Evolutionary conservation across 2,329 filamentous ascomycete species (phyloP).

Genomic region (Chaetomium sp.): DNA sequence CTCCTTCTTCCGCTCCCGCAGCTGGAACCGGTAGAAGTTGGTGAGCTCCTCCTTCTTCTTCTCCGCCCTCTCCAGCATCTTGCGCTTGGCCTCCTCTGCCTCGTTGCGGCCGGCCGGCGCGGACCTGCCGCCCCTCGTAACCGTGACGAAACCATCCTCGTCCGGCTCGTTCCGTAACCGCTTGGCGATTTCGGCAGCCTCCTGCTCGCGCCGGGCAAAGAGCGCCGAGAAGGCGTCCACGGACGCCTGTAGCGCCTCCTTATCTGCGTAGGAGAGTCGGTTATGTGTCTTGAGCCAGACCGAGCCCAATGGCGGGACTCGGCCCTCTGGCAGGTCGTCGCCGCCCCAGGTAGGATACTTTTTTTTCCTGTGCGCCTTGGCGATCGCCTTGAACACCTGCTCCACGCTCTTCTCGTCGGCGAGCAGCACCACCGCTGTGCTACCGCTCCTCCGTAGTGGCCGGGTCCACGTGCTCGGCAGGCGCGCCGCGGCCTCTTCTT

Average conservation of each 20-base stretch:
- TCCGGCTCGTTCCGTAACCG: conserved; percentile 77
- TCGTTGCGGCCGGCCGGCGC: conserved; percentile 76
- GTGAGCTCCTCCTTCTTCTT: conserved; percentile 64
- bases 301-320: conserved; percentile 60
- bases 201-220: conserved; percentile 73
- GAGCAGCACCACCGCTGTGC: conserved; percentile 78
- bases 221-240: conserved; percentile 85
- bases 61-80: conserved; percentile 65
- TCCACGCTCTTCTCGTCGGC: conserved; percentile 81
- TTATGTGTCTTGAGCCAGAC: conserved; percentile 67
- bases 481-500: conserved; percentile 59
- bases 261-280: conserved; percentile 69
- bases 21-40: conserved; percentile 85
- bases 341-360: conserved; percentile 70
- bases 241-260: conserved; percentile 64
- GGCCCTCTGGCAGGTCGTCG: conserved; percentile 59
- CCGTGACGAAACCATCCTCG: conserved; percentile 93
- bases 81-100: conserved; percentile 60
- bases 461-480: conserved; percentile 76
- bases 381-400: conserved; percentile 72
- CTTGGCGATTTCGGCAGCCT: conserved; percentile 62
- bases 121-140: conserved; percentile 73
- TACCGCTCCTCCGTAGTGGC: conserved; percentile 69
- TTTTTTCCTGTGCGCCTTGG: conserved; percentile 61
- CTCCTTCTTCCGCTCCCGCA: conserved; percentile 75